Evolutionary conservation across 306 rosid genomes (phyloP).

Genomic region (Geum urbanum): DNA sequence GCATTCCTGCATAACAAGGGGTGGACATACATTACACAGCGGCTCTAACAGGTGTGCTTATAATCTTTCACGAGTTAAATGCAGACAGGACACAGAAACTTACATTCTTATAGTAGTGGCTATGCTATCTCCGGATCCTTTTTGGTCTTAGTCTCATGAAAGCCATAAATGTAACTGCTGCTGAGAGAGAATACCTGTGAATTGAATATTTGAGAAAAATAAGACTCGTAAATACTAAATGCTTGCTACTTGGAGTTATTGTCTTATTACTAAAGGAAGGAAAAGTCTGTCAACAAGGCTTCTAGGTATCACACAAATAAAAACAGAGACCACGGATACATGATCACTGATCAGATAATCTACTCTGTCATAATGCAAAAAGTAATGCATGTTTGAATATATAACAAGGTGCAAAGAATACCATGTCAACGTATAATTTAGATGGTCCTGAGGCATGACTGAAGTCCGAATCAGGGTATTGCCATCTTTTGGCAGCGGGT

Average conservation of each 20-base stretch:
- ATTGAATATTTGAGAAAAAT: too few relatives aligned
- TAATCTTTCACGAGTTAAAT: too few relatives aligned
- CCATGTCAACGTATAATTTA: constrained; percentile 92
- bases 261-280: not conserved
- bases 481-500: constrained; percentile 83
- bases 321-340: not conserved
- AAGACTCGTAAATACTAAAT: too few relatives aligned
- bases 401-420: constrained; percentile 18
- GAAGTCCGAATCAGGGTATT: constrained; percentile 73
- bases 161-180: too few relatives aligned
- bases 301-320: not conserved
- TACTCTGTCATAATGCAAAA: not conserved
- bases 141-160: too few relatives aligned
- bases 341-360: not conserved
- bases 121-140: too few relatives aligned
- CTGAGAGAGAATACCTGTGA: too few relatives aligned
- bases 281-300: not conserved
- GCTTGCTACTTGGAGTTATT: too few relatives aligned
- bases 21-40: not conserved
- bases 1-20: not conserved
- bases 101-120: too few relatives aligned
- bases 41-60: too few relatives aligned
- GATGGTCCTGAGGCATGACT: constrained; percentile 89
- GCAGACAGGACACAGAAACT: too few relatives aligned
- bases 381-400: not conserved